These are phyloP conservation scores for Blastomyces parvus DNA, from an alignment of 2,329 filamentous ascomycete genomes.

Conservation along the genomic window DNA sequence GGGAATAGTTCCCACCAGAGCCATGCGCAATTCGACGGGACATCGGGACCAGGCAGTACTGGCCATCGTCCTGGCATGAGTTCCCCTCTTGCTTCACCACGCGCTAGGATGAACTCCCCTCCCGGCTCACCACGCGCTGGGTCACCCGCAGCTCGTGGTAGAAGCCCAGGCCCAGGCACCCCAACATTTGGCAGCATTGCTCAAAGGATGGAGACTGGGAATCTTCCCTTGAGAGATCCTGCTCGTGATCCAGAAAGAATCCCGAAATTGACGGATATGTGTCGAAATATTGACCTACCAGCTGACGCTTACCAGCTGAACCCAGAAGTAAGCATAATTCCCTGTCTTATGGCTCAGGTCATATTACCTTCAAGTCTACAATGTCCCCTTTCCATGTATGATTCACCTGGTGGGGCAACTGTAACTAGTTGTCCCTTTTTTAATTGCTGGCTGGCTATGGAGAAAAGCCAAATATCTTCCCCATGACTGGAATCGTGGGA, in stretches of 20 bases:
- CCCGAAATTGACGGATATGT: constrained; percentile 10
- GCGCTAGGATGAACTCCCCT: constrained; percentile 5
- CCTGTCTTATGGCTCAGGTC: background rate
- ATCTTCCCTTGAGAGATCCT: constrained; percentile 10
- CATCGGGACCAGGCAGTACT: background rate
- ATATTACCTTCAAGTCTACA: background rate
- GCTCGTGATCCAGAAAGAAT: background rate
- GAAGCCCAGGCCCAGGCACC: background rate
- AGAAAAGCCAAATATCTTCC: background rate
- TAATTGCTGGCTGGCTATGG: background rate
- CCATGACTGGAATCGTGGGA: background rate
- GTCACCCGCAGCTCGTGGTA: constrained; percentile 1
- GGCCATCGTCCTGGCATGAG: constrained; percentile 4
- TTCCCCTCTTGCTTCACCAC: constrained; percentile 6
- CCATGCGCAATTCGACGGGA: constrained; percentile 12
- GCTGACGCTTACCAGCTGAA: constrained; percentile 6
- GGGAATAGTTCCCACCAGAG: background rate
- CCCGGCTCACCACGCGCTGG: constrained; percentile 7
- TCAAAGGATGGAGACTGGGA: background rate
- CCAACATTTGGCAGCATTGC: constrained; percentile 1
- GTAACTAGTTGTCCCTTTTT: background rate
- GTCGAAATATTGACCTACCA: constrained; percentile 13
- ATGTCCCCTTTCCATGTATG: too few relatives aligned
- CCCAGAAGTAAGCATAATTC: background rate
- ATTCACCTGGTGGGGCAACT: background rate